Conservation (phyloP, 2,329 filamentous ascomycete genomes). For the Beauveria rudraprayagi region DNA sequence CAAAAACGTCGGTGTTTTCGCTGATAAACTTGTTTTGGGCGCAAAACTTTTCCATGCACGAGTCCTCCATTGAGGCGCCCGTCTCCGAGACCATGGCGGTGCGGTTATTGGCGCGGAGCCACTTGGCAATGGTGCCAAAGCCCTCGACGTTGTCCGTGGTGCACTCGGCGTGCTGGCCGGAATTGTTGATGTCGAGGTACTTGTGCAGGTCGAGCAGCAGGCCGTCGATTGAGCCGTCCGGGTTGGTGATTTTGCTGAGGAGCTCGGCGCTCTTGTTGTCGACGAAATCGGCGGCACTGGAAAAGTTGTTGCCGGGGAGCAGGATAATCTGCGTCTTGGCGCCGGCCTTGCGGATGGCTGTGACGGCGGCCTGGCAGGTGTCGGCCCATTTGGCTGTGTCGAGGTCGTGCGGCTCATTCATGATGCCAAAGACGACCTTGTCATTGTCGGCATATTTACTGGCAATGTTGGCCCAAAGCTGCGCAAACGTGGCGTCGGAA, state of each 20-base stretch:
- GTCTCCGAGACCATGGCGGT: slow-evolving; percentile 45
- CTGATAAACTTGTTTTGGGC: slow-evolving; percentile 38
- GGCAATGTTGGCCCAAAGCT: slow-evolving; percentile 51
- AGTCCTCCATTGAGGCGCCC: slow-evolving; percentile 36
- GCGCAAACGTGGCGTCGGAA: slow-evolving; percentile 47
- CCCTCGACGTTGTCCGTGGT: slow-evolving; percentile 43
- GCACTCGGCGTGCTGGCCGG: slow-evolving; percentile 44
- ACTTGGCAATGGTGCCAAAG: slow-evolving; percentile 36
- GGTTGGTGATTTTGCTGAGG: slow-evolving; percentile 47
- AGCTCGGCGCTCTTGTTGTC: slow-evolving; percentile 41
- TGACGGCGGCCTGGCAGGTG: slow-evolving; percentile 55
- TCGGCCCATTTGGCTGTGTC: slow-evolving; percentile 50
- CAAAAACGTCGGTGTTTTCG: slow-evolving; percentile 38
- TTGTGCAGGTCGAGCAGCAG: slow-evolving; percentile 55
- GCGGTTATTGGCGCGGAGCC: slow-evolving; percentile 36
- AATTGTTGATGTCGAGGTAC: slow-evolving; percentile 51
- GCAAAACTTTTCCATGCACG: slow-evolving; percentile 38
- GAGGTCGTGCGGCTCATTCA: slow-evolving; percentile 62
- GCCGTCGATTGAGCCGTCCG: slow-evolving; percentile 46
- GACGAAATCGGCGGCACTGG: slow-evolving; percentile 40
- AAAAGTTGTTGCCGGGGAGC: slow-evolving; percentile 54
- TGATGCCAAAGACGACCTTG: slow-evolving; percentile 55
- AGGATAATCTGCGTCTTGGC: slow-evolving; percentile 56
- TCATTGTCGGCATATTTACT: slow-evolving; percentile 45
- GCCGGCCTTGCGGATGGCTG: slow-evolving; percentile 56